Base-by-base conservation (phyloP, 2,329 filamentous ascomycete genomes). In the Colletotrichum neosansevieriae region DNA sequence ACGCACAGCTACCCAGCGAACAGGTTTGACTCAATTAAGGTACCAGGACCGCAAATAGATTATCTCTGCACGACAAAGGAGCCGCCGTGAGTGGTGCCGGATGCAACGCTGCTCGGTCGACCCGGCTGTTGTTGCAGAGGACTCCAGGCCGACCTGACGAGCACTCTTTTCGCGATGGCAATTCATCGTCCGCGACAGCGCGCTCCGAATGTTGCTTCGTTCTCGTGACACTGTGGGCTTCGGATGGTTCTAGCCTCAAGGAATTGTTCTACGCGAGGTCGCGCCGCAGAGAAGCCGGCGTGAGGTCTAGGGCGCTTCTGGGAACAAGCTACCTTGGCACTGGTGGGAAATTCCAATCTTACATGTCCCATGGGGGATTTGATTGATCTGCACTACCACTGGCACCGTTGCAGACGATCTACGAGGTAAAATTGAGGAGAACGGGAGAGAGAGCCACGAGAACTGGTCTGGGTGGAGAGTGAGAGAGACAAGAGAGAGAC, bases 91-190 rank as follows among this genome's bases (percentile, higher is more conserved):
- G 6, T 54, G 45, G 40, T 42, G 47, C 47, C 61, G 47, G 54
- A 65, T 59, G 65, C 54, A 17, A 65, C 65, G 61, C 17, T 42
- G 34, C 15, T 56, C 54, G 47, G 47, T n/a, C 40, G 61, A 47
- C 17, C 19, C 54, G 51, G 61, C 36, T 19, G n/a, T 19, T 29
- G 29, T 29, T 7, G 29, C 29, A 29, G 29, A n/a, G 47, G 19
- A 45, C 21, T 12, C 38, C 24, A 66, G 51, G 36, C 19, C 24
- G 12, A 9, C 21, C 47, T 56, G 15, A 32, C 42, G 36, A 47
- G 34, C 11, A 29, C 38, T 17, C 24, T 29, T 29, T 29, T 56
- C 24, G n/a, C 49, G 49, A 51, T 32, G 49, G 0, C 49, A 11
- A 5, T 19, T 38, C 3, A 50, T 6, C 15, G 13, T 4, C 19